Base-by-base conservation (phyloP, 352 stramenopile species). In the Aphanomyces stellatus region DNA sequence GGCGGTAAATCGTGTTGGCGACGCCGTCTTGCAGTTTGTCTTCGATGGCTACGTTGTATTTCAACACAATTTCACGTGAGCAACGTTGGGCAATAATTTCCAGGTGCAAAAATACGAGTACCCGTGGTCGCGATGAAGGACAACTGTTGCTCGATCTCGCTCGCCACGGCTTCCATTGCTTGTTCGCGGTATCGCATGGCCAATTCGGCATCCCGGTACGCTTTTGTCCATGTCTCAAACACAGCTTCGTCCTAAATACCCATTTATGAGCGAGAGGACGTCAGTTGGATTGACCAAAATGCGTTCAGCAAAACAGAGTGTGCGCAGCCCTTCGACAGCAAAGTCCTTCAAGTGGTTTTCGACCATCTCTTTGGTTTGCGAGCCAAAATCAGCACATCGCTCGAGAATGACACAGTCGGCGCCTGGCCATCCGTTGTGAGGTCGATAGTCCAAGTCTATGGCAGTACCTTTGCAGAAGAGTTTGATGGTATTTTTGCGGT, bases 1-100 rank as follows among this genome's bases (percentile, higher is more conserved):
- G 99, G 55, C 74, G 82, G 73, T 61, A 93, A 59, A 87, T 99
- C 75, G 68, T 97, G 84, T 89, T 89, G 10, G 96, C 93, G 1
- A 99, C 97, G 19, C 95, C 93, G 61, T 98, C 91, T 81, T 99
- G 96, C 1, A 99, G 70, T 70, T 96, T 97, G 70, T 99, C 96
- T 84, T 99, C 96, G 35, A 99, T 98, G 22, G 95, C 96, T 82
- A n/a, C 4, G 7, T 53, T 27, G 11, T 59, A 34, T n/a, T n/a
- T n/a, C n/a, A n/a, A n/a, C n/a, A n/a, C n/a, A n/a, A n/a, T n/a
- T n/a, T n/a, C n/a, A n/a, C n/a, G n/a, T n/a, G n/a, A n/a, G n/a
- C n/a, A n/a, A n/a, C n/a, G n/a, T n/a, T n/a, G n/a, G n/a, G n/a
- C n/a, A n/a, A n/a, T n/a, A n/a, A n/a, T n/a, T 34, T 3, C 0